These are phyloP conservation scores for Pholiota adiposa DNA, from an alignment of 1,284 basidiomycete genomes.

Conservation along the genomic window DNA sequence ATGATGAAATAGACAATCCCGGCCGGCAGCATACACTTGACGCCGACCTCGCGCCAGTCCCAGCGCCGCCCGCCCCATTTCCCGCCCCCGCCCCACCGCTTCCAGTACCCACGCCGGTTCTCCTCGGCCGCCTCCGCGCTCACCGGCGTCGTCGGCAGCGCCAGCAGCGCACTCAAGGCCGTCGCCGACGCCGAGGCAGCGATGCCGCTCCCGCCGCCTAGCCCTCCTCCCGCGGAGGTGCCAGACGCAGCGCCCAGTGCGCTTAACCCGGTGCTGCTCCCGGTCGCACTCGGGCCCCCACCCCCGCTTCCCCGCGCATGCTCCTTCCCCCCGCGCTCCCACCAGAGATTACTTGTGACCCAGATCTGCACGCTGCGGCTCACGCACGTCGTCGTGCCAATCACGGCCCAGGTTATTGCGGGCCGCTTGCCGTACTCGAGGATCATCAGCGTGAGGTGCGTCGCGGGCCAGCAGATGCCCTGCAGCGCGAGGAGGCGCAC, in stretches of 20 bases:
- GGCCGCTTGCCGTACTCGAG: conserved; percentile 69
- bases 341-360: conserved; percentile 81
- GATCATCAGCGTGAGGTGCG: conserved; percentile 73
- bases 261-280: conserved; percentile 10
- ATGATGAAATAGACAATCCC: conserved; percentile 76
- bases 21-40: conserved; percentile 71
- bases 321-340: conserved; percentile 35
- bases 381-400: conserved; percentile 80
- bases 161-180: neutral
- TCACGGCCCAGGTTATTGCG: conserved; percentile 77
- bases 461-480: conserved; percentile 89
- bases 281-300: neutral
- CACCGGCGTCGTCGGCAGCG: neutral
- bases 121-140: conserved; percentile 33
- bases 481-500: conserved; percentile 84
- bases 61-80: conserved; percentile 62
- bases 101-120: conserved; percentile 38
- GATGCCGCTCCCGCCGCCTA: neutral
- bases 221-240: neutral
- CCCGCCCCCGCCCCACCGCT: conserved; percentile 46
- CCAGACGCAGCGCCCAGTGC: neutral
- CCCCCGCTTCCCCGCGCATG: neutral
- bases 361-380: conserved; percentile 79
- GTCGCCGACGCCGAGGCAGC: neutral
- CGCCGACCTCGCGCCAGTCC: conserved; percentile 75